Conservation (phyloP, 441 rosid species). For the Flueggea neowawraea region DNA sequence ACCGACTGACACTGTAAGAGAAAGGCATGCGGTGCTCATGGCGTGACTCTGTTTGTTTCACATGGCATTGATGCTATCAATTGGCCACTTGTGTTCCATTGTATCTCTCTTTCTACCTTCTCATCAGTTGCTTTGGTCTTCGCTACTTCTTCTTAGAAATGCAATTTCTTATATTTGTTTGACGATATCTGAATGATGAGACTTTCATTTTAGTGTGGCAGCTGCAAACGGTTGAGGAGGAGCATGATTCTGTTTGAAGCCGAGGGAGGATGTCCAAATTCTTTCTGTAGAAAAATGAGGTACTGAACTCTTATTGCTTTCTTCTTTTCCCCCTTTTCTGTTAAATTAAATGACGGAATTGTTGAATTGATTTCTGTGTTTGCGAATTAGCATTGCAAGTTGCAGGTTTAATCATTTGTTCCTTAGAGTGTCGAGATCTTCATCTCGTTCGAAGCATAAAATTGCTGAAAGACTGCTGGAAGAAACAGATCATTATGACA, state of each 20-base stretch:
- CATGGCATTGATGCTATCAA: constrained; percentile 28
- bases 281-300: constrained; percentile 43
- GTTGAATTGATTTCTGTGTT: background rate
- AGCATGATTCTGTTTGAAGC: constrained; percentile 36
- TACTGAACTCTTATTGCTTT: constrained; percentile 3
- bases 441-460: constrained; percentile 54
- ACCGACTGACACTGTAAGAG: no score
- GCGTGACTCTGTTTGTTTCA: constrained; percentile 15
- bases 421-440: constrained; percentile 32
- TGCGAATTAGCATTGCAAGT: constrained; percentile 13
- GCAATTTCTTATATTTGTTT: no score
- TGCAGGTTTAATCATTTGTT: constrained; percentile 45
- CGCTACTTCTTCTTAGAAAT: no score
- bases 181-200: background rate
- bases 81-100: constrained; percentile 21
- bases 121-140: no score
- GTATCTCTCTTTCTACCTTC: constrained; percentile 3
- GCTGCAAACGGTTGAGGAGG: constrained; percentile 32
- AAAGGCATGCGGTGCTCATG: constrained; percentile 16
- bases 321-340: constrained; percentile 2
- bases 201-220: constrained; percentile 38
- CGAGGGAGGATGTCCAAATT: constrained; percentile 37
- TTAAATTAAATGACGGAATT: background rate
- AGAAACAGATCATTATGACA: constrained; percentile 32
- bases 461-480: constrained; percentile 39